These are phyloP conservation scores for Leccinum variicolor DNA, from an alignment of 768 basidiomycete genomes.

Conservation along the genomic window DNA sequence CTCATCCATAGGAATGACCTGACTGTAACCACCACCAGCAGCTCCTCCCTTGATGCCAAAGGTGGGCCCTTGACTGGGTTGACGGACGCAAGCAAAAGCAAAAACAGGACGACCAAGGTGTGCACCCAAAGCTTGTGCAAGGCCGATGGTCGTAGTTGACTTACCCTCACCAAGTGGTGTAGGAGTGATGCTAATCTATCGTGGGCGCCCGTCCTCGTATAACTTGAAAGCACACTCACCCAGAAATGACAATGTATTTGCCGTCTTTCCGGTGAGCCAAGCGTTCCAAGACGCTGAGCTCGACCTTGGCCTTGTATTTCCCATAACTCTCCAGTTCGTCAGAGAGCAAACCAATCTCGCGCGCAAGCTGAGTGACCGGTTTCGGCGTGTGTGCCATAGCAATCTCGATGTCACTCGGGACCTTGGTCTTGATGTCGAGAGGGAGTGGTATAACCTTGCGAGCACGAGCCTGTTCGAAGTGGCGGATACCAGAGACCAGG, in stretches of 20 bases:
- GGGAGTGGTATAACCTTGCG: slow-evolving; percentile 76
- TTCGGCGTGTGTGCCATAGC: slow-evolving; percentile 94
- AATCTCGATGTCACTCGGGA: slow-evolving; percentile 96
- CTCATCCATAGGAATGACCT: slow-evolving; percentile 99
- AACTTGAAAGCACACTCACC: slow-evolving; percentile 42
- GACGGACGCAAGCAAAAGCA: slow-evolving; percentile 96
- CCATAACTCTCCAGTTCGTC: slow-evolving; percentile 94
- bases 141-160: slow-evolving; percentile 95
- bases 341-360: slow-evolving; percentile 81
- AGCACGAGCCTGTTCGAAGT: slow-evolving; percentile 65
- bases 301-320: slow-evolving; percentile 96
- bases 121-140: slow-evolving; percentile 94
- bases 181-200: slow-evolving; percentile 72
- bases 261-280: slow-evolving; percentile 83
- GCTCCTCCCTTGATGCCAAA: slow-evolving; percentile 99
- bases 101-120: slow-evolving; percentile 85
- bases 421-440: slow-evolving; percentile 76
- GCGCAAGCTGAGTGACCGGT: slow-evolving; percentile 76
- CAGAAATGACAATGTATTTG: slow-evolving; percentile 95
- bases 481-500: slow-evolving; percentile 74
- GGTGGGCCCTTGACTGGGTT: slow-evolving; percentile 97
- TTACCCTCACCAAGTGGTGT: slow-evolving; percentile 98
- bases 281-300: slow-evolving; percentile 82
- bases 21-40: slow-evolving; percentile 96
- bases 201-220: background rate